A percentile compares a stretch with the other conserved stretches of the same genome.
These are phyloP conservation scores for Zea luxurians DNA, from an alignment of 176 grass and related monocot species.

Conservation along the genomic window DNA sequence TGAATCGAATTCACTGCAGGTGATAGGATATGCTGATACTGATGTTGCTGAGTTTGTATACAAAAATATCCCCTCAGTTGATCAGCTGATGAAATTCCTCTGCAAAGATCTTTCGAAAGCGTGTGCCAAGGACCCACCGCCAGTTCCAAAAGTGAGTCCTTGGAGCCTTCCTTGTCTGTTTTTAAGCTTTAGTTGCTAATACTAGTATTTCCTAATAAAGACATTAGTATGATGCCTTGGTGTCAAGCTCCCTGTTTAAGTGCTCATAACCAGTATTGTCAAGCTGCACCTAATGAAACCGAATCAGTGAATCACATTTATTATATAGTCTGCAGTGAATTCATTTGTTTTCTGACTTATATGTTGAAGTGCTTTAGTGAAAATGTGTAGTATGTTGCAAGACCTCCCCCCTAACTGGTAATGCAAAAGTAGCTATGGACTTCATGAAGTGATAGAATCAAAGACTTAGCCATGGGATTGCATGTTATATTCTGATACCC, in stretches of 20 bases:
- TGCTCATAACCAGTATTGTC: neutral
- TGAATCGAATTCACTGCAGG: conserved; percentile 46
- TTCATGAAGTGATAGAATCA: neutral
- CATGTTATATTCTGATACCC: neutral
- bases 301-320: neutral
- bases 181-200: conserved; percentile 17
- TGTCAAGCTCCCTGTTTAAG: neutral
- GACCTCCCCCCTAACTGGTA: neutral
- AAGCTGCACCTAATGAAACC: neutral
- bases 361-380: neutral
- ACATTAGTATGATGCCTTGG: neutral
- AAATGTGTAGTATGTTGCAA: conserved; percentile 1
- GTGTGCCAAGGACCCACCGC: conserved; percentile 58
- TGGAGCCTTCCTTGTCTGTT: neutral
- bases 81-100: conserved; percentile 70
- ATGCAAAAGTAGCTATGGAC: neutral
- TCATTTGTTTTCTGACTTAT: conserved; percentile 5
- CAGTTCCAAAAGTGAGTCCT: conserved; percentile 72
- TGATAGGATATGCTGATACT: conserved; percentile 87
- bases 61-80: conserved; percentile 65
- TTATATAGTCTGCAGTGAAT: neutral
- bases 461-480: neutral
- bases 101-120: conserved; percentile 91
- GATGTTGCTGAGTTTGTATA: conserved; percentile 96
- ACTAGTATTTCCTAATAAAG: conserved; percentile 1